A percentile compares a stretch with the other conserved stretches of the same genome.
Evolutionary conservation across 2,329 filamentous ascomycete genomes (phyloP).

Genomic region (Apiospora malaysiana): DNA sequence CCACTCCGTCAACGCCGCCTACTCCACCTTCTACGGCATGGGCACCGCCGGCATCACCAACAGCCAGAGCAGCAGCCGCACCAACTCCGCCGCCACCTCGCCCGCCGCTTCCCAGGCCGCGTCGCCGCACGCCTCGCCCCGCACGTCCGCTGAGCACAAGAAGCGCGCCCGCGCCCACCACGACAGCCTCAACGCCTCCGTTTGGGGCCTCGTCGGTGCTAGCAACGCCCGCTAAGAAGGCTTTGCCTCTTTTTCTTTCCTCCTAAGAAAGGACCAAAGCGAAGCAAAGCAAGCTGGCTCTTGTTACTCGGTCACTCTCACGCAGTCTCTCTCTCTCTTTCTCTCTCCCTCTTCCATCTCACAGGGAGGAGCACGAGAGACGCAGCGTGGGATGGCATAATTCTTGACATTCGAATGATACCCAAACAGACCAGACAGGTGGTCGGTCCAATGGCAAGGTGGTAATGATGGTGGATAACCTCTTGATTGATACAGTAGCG

Average conservation of each 20-base stretch:
- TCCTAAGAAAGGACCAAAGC: too few species aligned
- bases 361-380: background rate
- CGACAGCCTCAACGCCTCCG: constrained; percentile 21
- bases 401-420: constrained; percentile 15
- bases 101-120: constrained; percentile 6
- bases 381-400: background rate
- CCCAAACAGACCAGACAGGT: background rate
- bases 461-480: background rate
- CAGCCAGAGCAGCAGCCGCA: background rate
- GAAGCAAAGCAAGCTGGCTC: background rate
- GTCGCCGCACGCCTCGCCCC: background rate
- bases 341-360: background rate
- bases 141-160: constrained; percentile 13
- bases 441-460: background rate
- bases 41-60: constrained; percentile 5
- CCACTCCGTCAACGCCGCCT: constrained; percentile 25
- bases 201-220: constrained; percentile 1
- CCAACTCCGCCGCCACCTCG: constrained; percentile 9
- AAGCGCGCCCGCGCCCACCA: constrained; percentile 23
- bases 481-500: background rate
- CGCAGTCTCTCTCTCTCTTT: background rate
- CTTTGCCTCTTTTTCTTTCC: too few species aligned
- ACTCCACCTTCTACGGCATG: constrained; percentile 23
- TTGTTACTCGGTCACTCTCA: background rate
- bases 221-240: background rate